Evolutionary conservation across 2,329 filamentous ascomycete species (phyloP), one percentile per base, ranked within the genome.

Genomic region (Zasmidium citrigriseum): DNA sequence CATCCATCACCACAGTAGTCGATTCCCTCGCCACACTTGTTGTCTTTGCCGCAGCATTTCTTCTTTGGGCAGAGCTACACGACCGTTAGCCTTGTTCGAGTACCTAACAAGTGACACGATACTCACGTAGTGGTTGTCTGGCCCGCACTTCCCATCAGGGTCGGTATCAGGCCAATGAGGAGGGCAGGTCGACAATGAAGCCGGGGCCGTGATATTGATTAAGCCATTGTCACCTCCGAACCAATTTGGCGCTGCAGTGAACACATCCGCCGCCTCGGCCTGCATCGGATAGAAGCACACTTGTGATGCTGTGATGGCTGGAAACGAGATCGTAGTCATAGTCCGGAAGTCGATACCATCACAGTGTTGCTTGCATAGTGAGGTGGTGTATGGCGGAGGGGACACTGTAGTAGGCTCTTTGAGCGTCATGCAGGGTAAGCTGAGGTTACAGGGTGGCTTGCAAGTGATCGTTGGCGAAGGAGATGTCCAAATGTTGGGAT

Each of bases 1-100:
- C 61, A 64, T 18, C 61, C 61, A n/a, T 57, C 48, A 21, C 52
- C 54, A 45, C 61, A 64, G 25, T 52, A 57, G 27, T 61, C 52
- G 18, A 52, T 41, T 5, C 59, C 56, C 3, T 22, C 52, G n/a
- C 58, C 58, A 34, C 61, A 64, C 25, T 59, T 59, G 4, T 56
- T 57, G 18, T 61, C 44, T 21, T 59, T 59, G 23, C 59, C 54
- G 34, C 61, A 64, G 59, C 61, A 64, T 24, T 57, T 27, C 12
- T 52, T 54, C 29, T 57, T 55, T 4, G 54, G 51, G 25, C 61
- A 64, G n/a, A 46, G 52, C 34, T 41, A 41, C 4, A n/a, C 7
- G 16, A 41, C 16, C 4, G 34, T 41, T n/a, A 41, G 34, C 34
- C 16, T 41, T 7, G 7, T 11, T 16, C 4, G 34, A 41, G 14